Evolutionary conservation across 306 rosid species (phyloP).

Genomic region (Abrus pulchellus): DNA sequence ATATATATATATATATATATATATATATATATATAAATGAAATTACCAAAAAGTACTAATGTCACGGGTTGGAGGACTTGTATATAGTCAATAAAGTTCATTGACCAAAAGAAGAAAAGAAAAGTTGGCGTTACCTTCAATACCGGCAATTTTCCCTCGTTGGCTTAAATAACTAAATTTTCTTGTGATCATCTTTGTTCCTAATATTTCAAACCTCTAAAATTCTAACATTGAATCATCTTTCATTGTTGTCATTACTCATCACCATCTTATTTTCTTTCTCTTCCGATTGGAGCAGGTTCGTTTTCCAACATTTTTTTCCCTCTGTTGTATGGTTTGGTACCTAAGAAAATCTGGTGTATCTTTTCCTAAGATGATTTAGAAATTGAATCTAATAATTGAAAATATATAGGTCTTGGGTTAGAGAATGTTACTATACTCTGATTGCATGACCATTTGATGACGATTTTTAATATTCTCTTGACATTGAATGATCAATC

Average conservation of each 20-base stretch:
- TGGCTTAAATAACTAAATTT: conserved; percentile 16
- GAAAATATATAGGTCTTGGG: neutral
- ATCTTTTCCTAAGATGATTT: neutral
- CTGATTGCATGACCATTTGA: neutral
- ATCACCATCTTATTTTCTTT: conserved; percentile 25
- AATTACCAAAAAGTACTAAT: neutral
- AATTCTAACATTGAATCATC: conserved; percentile 27
- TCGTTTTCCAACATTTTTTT: neutral
- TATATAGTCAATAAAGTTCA: neutral
- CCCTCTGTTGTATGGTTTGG: neutral
- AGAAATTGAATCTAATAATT: neutral
- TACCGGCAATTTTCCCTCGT: conserved; percentile 60
- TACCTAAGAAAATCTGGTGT: neutral
- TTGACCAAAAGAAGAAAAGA: conserved; percentile 15
- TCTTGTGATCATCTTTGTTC: conserved; percentile 30
- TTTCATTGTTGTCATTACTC: neutral
- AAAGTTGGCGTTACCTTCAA: conserved; percentile 35
- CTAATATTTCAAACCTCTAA: conserved; percentile 41
- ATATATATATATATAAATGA: too few relatives aligned
- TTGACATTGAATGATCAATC: neutral
- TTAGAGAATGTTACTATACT: neutral
- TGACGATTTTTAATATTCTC: neutral
- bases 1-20: too few relatives aligned
- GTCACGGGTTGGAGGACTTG: neutral
- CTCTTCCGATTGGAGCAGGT: conserved; percentile 41